Evolutionary conservation across 2,329 filamentous ascomycete species (phyloP), one percentile per base, ranked within the genome.

Genomic region (Alternaria sp.): DNA sequence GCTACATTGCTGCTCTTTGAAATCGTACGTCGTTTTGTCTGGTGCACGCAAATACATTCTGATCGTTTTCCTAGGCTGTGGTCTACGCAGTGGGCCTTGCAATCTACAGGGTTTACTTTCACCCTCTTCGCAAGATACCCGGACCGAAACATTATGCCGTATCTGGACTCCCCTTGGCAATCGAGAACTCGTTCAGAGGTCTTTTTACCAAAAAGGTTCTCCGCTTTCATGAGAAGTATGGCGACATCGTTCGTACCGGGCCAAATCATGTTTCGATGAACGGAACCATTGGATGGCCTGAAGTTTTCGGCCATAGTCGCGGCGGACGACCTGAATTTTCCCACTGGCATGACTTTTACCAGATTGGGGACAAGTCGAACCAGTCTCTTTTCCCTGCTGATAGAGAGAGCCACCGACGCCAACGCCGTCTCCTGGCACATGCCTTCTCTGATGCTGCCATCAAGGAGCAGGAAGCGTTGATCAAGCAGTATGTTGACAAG

Each of bases 371-470:
- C 22, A 59, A 59, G 32, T 26, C 38, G 12, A 20, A 41, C 16
- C 18, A 53, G 12, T 55, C 68, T 16, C 60, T 65, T 42, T 51
- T 56, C 18, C 22, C 46, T 16, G 60, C 65, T 3, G 49, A 65
- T 18, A 48, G 62, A 38, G 66, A 74, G 18, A 61, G 61, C 42
- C 74, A 79, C 42, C 49, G 63, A 8, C 70, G 75, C 16, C 64
- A 75, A 26, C 67, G 74, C 6, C 62, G 68, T 14, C 58, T 63
- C 4, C 26, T 80, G 7, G 68, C 75, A 1, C 72, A 77, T 51
- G 74, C 76, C 7, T 80, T 81, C 58, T 75, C 69, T 38, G 75
- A 78, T 20, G 71, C 71, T 44, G 77, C 75, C 3, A 60, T 81
- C 18, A 62, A 63, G 5, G 71, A 73, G 20, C 79, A 81, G 59